Evolutionary conservation across 2,329 filamentous ascomycete genomes (phyloP).

Genomic region (Beauveria caledonica): DNA sequence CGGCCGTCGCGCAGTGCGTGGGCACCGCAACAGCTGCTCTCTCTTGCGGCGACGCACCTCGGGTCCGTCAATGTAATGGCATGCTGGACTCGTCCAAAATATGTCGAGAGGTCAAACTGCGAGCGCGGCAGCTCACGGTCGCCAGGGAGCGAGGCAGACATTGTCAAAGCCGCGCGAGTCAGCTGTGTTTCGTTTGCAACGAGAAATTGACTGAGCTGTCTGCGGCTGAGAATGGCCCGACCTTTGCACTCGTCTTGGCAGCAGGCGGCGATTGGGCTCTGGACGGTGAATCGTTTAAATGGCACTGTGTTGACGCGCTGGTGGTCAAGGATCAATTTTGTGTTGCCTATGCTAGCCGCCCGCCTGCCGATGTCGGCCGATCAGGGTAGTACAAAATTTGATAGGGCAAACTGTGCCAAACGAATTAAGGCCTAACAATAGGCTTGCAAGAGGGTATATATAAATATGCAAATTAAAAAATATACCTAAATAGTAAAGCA

Average conservation of each 20-base stretch:
- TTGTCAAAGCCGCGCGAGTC: conserved; percentile 22
- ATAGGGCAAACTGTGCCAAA: no score
- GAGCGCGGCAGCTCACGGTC: conserved; percentile 80
- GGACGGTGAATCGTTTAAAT: no score
- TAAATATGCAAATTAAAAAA: no score
- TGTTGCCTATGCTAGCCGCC: conserved; percentile 2
- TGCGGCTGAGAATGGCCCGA: neutral
- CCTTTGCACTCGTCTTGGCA: neutral
- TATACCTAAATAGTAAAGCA: no score
- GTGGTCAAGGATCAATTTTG: neutral
- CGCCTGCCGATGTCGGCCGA: conserved; percentile 10
- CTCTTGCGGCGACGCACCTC: conserved; percentile 56
- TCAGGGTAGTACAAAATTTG: neutral
- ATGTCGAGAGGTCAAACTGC: conserved; percentile 85
- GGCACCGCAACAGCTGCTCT: neutral
- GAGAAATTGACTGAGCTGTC: neutral
- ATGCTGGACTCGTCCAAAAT: conserved; percentile 91
- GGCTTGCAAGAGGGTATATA: no score
- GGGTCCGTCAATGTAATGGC: conserved; percentile 86
- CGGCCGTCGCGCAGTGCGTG: neutral
- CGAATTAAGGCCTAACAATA: no score
- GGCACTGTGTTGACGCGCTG: neutral
- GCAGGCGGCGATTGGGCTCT: neutral
- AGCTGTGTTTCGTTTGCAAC: neutral
- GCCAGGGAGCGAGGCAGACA: conserved; percentile 60